Percentiles rank a stretch among this genome's conserved stretches.
Evolutionary conservation across 129 eudicot genomes (phyloP).

Genomic region (Centaurea solstitialis): DNA sequence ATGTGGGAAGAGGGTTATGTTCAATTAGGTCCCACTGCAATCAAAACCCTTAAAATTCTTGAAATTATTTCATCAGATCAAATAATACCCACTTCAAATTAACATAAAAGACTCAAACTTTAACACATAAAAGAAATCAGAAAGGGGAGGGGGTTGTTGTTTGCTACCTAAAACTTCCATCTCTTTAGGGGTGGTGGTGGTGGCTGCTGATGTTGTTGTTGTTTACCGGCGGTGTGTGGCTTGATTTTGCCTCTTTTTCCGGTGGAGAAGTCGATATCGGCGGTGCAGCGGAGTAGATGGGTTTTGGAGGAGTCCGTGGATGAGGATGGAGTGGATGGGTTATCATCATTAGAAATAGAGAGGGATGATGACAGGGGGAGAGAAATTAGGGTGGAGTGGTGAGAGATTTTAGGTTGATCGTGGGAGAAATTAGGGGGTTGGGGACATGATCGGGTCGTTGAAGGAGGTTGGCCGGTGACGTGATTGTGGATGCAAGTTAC

Average conservation of each 20-base stretch:
- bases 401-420: too few species aligned
- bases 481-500: too few species aligned
- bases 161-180: constrained; percentile 19
- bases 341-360: too few species aligned
- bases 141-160: background rate
- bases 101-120: constrained; percentile 23
- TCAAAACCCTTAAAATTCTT: constrained; percentile 31
- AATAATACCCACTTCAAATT: constrained; percentile 25
- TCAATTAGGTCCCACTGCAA: constrained; percentile 67
- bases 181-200: constrained; percentile 13
- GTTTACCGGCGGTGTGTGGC: constrained; percentile 24
- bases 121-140: background rate
- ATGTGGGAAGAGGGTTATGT: constrained; percentile 49
- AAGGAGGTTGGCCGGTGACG: too few species aligned
- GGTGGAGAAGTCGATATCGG: constrained; percentile 38
- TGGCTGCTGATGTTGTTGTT: background rate
- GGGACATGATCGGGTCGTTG: too few species aligned
- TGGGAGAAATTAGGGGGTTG: too few species aligned
- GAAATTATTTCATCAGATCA: constrained; percentile 33
- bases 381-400: too few species aligned
- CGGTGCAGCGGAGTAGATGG: constrained; percentile 79
- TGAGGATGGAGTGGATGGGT: too few species aligned
- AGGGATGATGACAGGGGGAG: too few species aligned
- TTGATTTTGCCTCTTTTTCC: constrained; percentile 50
- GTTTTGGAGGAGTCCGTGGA: too few species aligned